A percentile compares a stretch with the other conserved stretches of the same genome.
Evolutionary conservation across 129 eudicot genomes (phyloP).

Genomic region (Glebionis coronaria): DNA sequence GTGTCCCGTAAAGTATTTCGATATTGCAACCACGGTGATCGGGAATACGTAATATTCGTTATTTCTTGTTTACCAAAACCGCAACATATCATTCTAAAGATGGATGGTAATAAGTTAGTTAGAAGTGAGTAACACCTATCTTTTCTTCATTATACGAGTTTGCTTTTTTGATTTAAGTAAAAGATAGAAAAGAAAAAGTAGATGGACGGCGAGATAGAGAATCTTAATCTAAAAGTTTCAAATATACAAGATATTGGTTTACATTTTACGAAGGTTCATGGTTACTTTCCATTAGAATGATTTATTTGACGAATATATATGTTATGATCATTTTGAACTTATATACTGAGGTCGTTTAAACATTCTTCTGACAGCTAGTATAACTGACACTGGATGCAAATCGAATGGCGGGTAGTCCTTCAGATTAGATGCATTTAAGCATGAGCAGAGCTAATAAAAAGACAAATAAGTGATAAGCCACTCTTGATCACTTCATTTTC

Average conservation of each 20-base stretch:
- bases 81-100: background rate
- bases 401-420: no score
- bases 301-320: no score
- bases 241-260: background rate
- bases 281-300: no score
- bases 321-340: background rate
- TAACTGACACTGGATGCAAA: background rate
- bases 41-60: no score
- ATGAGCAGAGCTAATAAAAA: no score
- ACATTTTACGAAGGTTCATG: background rate
- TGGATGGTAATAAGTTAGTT: background rate
- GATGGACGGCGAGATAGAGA: conserved; percentile 8
- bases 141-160: background rate
- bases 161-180: background rate
- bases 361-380: background rate
- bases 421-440: no score
- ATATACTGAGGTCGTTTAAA: no score
- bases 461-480: no score
- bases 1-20: no score
- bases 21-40: no score
- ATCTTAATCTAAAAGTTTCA: background rate
- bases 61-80: no score
- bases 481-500: no score
- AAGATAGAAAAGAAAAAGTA: conserved; percentile 11
- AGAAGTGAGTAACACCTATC: background rate